Evolutionary conservation across 192 early-diverging fungal species (phyloP).

Genomic region (Cladochytrium replicatum): DNA sequence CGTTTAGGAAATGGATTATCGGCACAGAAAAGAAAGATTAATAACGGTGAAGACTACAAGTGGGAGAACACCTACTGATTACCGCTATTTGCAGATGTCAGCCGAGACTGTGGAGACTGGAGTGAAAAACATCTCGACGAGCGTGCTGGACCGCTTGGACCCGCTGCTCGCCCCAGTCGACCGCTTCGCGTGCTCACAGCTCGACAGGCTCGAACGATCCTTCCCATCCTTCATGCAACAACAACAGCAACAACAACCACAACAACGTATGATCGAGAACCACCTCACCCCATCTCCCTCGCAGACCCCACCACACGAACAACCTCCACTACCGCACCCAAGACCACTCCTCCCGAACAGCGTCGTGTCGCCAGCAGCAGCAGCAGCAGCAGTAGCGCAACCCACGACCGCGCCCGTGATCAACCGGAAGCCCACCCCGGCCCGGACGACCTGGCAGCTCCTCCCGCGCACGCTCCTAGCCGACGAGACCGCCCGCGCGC

Average conservation of each 20-base stretch:
- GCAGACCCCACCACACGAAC: no score
- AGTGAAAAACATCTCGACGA: conserved; percentile 58
- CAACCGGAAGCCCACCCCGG: conserved; percentile 28
- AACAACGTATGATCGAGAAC: background rate
- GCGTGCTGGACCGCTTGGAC: conserved; percentile 65
- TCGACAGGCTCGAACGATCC: conserved; percentile 48
- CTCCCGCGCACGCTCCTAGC: conserved; percentile 53
- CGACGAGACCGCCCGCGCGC: conserved; percentile 76
- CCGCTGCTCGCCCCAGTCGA: conserved; percentile 56
- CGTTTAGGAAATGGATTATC: no score
- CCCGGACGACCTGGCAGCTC: conserved; percentile 48
- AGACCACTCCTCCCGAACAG: no score
- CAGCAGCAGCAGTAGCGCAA: background rate
- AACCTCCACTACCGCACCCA: no score
- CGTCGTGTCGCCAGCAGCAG: no score
- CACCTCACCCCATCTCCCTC: no score
- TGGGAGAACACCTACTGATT: background rate
- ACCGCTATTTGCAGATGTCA: conserved; percentile 14
- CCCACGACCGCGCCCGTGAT: conserved; percentile 25
- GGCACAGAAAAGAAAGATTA: no score
- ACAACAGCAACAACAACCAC: conserved; percentile 1
- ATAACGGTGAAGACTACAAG: no score
- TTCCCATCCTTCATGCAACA: conserved; percentile 16
- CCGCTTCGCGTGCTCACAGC: conserved; percentile 62
- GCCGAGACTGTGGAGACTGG: conserved; percentile 70